phyloP scores from a whole-genome alignment of 2,329 filamentous ascomycete genomes.

The Aspergillus clavatus region DNA sequence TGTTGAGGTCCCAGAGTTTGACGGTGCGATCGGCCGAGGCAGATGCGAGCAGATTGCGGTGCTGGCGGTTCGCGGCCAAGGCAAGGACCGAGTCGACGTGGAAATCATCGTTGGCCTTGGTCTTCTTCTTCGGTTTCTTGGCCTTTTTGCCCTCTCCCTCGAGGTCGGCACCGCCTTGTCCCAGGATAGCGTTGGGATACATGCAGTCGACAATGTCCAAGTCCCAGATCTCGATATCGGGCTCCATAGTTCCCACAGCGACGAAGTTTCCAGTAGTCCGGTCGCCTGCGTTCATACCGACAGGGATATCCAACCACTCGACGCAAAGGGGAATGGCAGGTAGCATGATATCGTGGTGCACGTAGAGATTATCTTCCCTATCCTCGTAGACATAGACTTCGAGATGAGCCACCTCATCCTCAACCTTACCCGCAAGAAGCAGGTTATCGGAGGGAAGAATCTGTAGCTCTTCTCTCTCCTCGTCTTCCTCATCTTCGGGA shows the following conservation, averaged over 20 bases:
- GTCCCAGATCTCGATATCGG: constrained; percentile 98
- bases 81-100: constrained; percentile 92
- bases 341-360: constrained; percentile 99
- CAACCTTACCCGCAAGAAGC: constrained; percentile 84
- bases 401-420: constrained; percentile 93
- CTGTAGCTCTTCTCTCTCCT: constrained; percentile 90
- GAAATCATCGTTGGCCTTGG: constrained; percentile 82
- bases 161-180: constrained; percentile 57
- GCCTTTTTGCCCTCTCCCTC: constrained; percentile 54
- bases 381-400: constrained; percentile 99
- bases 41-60: constrained; percentile 90
- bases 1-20: constrained; percentile 96
- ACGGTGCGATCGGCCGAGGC: constrained; percentile 95
- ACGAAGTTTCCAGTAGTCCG: constrained; percentile 81
- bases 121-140: constrained; percentile 89
- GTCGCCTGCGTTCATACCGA: constrained; percentile 63
- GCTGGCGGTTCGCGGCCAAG: constrained; percentile 84
- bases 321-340: constrained; percentile 92
- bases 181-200: constrained; percentile 95
- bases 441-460: constrained; percentile 90
- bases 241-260: constrained; percentile 93
- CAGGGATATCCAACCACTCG: constrained; percentile 93
- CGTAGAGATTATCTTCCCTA: constrained; percentile 89
- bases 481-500: constrained; percentile 71
- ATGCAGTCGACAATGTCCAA: constrained; percentile 94